These are phyloP conservation scores for Ogataea pini DNA, from an alignment of 805 yeast genomes.

Conservation along the genomic window DNA sequence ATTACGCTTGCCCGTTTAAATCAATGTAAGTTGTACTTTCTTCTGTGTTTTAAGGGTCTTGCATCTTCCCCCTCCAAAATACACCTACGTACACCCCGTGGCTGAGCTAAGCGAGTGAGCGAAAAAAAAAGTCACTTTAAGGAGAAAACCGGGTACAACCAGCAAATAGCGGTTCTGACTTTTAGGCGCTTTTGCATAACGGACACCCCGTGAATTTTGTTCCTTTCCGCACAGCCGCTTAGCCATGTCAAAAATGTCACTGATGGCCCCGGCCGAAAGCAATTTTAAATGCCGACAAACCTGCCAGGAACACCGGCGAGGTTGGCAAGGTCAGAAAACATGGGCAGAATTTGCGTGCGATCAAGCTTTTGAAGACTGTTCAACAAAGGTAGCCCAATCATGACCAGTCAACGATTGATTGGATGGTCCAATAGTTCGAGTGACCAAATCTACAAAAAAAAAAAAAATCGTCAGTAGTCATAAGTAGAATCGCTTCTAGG, in stretches of 20 bases:
- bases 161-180: conserved; percentile 4
- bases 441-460: too few relatives aligned
- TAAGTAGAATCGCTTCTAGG: not conserved
- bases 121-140: conserved; percentile 1
- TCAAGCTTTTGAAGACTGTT: too few relatives aligned
- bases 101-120: conserved; percentile 2
- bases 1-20: not conserved
- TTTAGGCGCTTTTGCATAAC: not conserved
- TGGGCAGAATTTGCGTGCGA: too few relatives aligned
- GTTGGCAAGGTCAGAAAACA: too few relatives aligned
- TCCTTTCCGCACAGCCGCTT: conserved; percentile 2
- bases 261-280: not conserved
- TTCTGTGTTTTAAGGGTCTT: not conserved
- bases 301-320: too few relatives aligned
- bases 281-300: not conserved
- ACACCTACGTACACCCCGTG: not conserved
- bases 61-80: not conserved
- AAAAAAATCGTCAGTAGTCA: too few relatives aligned
- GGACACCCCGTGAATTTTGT: conserved; percentile 5
- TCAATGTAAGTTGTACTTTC: too few relatives aligned
- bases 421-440: not conserved
- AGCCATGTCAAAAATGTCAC: not conserved
- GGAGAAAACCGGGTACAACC: conserved; percentile 10
- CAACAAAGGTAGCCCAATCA: too few relatives aligned
- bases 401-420: too few relatives aligned